A percentile compares a stretch with the other conserved stretches of the same genome.
Conservation (phyloP, 2,329 filamentous ascomycete genomes). For the Colletotrichum australisinense region DNA sequence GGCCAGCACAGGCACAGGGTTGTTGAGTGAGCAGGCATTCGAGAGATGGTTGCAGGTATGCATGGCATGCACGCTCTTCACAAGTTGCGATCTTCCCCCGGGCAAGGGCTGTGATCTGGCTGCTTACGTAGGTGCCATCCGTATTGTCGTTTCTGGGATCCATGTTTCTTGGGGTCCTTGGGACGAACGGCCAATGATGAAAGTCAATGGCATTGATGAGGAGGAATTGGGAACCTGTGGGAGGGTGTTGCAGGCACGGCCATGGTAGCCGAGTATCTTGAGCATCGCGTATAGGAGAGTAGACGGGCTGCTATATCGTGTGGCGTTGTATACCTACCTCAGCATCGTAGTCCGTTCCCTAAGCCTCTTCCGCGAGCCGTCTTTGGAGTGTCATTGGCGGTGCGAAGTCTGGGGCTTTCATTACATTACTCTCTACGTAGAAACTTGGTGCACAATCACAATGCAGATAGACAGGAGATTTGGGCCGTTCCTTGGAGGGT, state of each 20-base stretch:
- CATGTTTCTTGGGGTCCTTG: neutral
- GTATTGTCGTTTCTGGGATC: neutral
- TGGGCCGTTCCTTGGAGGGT: neutral
- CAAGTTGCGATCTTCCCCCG: too few species aligned
- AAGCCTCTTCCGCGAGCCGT: neutral
- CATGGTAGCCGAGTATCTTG: neutral
- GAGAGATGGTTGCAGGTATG: neutral
- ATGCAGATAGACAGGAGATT: neutral
- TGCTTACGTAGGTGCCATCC: slow-evolving; percentile 8
- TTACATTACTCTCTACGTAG: neutral
- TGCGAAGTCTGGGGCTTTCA: neutral
- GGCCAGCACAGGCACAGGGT: neutral
- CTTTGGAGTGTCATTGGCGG: slow-evolving; percentile 2
- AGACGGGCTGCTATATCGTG: neutral
- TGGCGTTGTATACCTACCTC: slow-evolving; percentile 7
- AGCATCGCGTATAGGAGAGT: neutral
- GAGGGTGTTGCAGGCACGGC: neutral
- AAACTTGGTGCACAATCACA: too few species aligned
- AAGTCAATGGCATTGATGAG: neutral
- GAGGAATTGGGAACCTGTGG: neutral
- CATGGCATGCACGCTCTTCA: neutral
- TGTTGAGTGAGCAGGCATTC: too few species aligned
- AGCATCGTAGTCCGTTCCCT: too few species aligned
- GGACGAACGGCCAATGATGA: neutral
- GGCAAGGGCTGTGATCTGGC: neutral